Evolutionary conservation across 352 stramenopile species (phyloP).

Genomic region (Phytophthora hibernalis): DNA sequence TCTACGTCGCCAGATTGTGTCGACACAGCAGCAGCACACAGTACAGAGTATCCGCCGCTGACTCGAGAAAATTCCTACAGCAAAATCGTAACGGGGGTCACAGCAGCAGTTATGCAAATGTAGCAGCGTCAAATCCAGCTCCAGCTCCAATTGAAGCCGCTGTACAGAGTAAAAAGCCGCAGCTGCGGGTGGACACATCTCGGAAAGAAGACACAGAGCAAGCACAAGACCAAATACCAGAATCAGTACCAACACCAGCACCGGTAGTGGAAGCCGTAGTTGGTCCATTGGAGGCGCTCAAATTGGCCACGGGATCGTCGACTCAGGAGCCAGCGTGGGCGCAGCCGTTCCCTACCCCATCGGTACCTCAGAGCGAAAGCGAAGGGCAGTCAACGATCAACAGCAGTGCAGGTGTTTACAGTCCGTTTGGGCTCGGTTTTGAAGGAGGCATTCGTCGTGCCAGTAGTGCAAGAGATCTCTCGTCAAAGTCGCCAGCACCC

Average conservation of each 20-base stretch:
- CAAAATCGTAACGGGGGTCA: constrained; percentile 55
- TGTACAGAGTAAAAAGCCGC: constrained; percentile 37
- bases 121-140: constrained; percentile 5
- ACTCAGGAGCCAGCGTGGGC: constrained; percentile 72
- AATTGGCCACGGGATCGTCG: constrained; percentile 68
- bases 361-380: constrained; percentile 45
- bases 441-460: constrained; percentile 63
- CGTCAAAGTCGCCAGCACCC: constrained; percentile 16
- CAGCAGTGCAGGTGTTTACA: constrained; percentile 53
- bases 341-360: constrained; percentile 68
- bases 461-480: constrained; percentile 33
- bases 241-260: background rate
- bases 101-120: constrained; percentile 24
- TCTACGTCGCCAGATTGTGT: constrained; percentile 31
- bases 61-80: constrained; percentile 51
- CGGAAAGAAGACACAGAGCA: constrained; percentile 29
- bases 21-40: constrained; percentile 25
- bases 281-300: constrained; percentile 73
- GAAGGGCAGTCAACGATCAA: constrained; percentile 28
- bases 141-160: constrained; percentile 3
- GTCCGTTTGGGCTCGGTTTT: constrained; percentile 79
- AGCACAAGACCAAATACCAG: background rate
- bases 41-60: constrained; percentile 26
- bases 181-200: constrained; percentile 64
- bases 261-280: constrained; percentile 41